These are phyloP conservation scores for Nothopassalora personata DNA, from an alignment of 2,329 filamentous ascomycete genomes.

Conservation along the genomic window DNA sequence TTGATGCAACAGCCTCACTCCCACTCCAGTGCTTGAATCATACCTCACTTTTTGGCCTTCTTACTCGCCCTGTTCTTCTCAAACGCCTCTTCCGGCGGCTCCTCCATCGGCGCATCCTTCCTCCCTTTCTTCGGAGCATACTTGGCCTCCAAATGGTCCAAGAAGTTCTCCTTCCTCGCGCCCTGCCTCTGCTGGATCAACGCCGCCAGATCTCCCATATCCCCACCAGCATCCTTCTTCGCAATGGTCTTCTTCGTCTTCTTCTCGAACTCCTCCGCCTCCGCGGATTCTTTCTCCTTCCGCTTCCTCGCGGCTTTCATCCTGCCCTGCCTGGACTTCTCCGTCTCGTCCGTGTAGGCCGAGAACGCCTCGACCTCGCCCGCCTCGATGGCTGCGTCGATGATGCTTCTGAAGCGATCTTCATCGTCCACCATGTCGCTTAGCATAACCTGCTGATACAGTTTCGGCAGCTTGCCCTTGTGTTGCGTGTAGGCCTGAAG, in stretches of 20 bases:
- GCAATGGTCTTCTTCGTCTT: constrained; percentile 57
- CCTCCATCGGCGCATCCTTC: constrained; percentile 48
- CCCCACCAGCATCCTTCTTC: constrained; percentile 45
- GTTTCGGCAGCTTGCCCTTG: constrained; percentile 67
- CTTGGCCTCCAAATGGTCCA: constrained; percentile 72
- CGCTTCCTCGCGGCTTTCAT: constrained; percentile 60
- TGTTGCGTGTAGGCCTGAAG: constrained; percentile 67
- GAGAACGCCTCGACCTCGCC: constrained; percentile 62
- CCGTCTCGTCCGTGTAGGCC: constrained; percentile 67
- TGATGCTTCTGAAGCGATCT: constrained; percentile 71
- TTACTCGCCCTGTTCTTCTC: constrained; percentile 39
- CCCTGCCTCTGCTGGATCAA: constrained; percentile 69
- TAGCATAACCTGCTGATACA: constrained; percentile 83
- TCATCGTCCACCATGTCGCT: constrained; percentile 81
- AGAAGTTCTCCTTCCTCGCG: constrained; percentile 54
- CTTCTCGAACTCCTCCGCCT: constrained; percentile 68
- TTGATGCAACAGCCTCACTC: not conserved
- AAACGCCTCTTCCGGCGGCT: constrained; percentile 61
- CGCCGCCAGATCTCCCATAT: constrained; percentile 56
- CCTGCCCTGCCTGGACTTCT: constrained; percentile 36
- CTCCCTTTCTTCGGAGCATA: constrained; percentile 52
- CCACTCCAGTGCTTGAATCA: not conserved
- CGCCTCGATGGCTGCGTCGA: constrained; percentile 70
- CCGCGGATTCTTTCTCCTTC: constrained; percentile 57
- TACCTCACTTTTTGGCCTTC: constrained; percentile 10